phyloP scores from a whole-genome alignment of 805 yeast genomes.

The Saccharomycopsis babjevae region DNA sequence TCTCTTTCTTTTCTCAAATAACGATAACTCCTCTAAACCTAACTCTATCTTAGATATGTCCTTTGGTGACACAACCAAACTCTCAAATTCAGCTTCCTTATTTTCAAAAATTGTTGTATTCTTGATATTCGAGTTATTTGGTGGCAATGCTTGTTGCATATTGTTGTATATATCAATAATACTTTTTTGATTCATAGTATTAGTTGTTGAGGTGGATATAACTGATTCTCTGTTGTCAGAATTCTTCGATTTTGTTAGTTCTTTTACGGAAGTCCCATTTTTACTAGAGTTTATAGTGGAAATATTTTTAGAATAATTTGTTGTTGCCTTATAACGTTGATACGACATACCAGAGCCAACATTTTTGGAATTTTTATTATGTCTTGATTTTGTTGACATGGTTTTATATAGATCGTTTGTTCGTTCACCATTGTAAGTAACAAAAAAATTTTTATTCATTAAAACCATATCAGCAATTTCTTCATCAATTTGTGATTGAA shows the following conservation, averaged over 20 bases:
- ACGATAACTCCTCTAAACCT: conserved; percentile 14
- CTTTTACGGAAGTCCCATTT: conserved; percentile 4
- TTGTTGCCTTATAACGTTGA: neutral
- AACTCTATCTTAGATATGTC: conserved; percentile 12
- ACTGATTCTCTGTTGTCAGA: conserved; percentile 5
- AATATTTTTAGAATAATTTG: neutral
- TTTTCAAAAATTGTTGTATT: neutral
- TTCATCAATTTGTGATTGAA: conserved; percentile 14
- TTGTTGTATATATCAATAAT: conserved; percentile 17
- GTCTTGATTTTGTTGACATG: neutral
- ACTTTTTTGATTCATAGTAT: conserved; percentile 6
- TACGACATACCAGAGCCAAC: neutral
- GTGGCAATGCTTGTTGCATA: conserved; percentile 11
- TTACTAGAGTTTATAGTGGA: neutral
- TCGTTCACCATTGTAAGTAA: conserved; percentile 15
- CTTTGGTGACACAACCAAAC: conserved; percentile 16
- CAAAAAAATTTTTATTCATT: conserved; percentile 17
- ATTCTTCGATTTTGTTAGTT: conserved; percentile 1
- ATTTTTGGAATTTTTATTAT: neutral
- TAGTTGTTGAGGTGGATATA: conserved; percentile 7
- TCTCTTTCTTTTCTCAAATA: conserved; percentile 1
- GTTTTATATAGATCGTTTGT: conserved; percentile 15
- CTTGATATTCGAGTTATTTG: neutral
- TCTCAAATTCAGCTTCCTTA: conserved; percentile 4
- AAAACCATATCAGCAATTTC: conserved; percentile 17